Conservation (phyloP, 2,329 filamentous ascomycete species). For the Metarhizium anisopliae region DNA sequence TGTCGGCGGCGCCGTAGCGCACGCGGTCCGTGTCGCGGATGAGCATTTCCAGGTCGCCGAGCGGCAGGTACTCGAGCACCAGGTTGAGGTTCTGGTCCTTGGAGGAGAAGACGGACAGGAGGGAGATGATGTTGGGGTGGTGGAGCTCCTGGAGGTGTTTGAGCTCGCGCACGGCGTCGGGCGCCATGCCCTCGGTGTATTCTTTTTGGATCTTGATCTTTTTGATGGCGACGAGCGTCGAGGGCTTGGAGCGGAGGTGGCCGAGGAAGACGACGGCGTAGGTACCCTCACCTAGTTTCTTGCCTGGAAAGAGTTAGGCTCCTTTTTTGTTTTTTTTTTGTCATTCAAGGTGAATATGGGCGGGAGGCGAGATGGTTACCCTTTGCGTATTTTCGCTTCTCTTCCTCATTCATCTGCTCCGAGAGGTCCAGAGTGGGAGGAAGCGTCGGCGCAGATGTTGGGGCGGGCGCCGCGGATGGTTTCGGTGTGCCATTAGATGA, state of each 20-base stretch:
- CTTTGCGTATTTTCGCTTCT: constrained; percentile 85
- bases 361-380: constrained; percentile 33
- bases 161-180: constrained; percentile 92
- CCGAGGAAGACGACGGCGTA: constrained; percentile 94
- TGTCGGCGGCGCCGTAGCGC: constrained; percentile 77
- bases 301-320: constrained; percentile 41
- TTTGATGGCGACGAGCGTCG: constrained; percentile 77
- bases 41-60: constrained; percentile 91
- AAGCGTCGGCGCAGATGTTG: constrained; percentile 18
- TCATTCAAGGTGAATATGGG: no score
- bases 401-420: constrained; percentile 74
- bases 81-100: constrained; percentile 96
- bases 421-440: constrained; percentile 48
- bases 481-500: constrained; percentile 38
- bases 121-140: constrained; percentile 90
- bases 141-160: constrained; percentile 90
- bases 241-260: constrained; percentile 64
- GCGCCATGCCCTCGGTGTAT: constrained; percentile 83
- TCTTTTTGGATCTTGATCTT: constrained; percentile 84
- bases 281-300: constrained; percentile 90
- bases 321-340: no score
- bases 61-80: constrained; percentile 85
- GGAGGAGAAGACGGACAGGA: constrained; percentile 87
- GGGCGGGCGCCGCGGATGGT: constrained; percentile 18
- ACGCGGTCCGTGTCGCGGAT: constrained; percentile 75